Evolutionary conservation across 305 asterid genomes (phyloP).

Genomic region (Fraxinus sp.): DNA sequence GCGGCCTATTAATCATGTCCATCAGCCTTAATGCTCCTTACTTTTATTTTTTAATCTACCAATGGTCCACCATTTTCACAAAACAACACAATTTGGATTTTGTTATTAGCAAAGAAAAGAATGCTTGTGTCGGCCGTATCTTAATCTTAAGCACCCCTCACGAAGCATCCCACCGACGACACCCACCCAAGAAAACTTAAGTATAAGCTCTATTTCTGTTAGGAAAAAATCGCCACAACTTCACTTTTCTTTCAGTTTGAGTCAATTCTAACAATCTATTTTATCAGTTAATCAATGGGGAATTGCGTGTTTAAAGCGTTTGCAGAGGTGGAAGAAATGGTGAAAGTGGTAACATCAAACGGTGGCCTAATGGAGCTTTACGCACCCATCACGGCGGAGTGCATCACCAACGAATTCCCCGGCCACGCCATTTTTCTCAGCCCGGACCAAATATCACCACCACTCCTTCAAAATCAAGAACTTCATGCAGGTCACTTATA

Average conservation of each 20-base stretch:
- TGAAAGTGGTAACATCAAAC: slow-evolving; percentile 43
- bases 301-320: slow-evolving; percentile 41
- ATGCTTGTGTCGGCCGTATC: slow-evolving; percentile 4
- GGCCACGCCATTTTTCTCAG: slow-evolving; percentile 41
- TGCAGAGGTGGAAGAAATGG: slow-evolving; percentile 36
- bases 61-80: not conserved
- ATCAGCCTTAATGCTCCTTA: not conserved
- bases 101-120: not conserved
- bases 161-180: slow-evolving; percentile 10
- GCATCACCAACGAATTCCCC: slow-evolving; percentile 55
- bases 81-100: not conserved
- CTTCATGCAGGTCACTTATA: slow-evolving; percentile 42
- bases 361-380: slow-evolving; percentile 59
- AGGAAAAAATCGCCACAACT: no score
- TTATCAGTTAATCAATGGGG: slow-evolving; percentile 35
- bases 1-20: not conserved
- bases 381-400: slow-evolving; percentile 53
- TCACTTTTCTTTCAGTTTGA: not conserved
- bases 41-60: not conserved
- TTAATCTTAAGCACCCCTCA: not conserved
- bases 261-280: not conserved
- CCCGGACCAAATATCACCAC: slow-evolving; percentile 33
- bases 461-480: slow-evolving; percentile 36
- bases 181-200: not conserved
- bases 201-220: not conserved